Percentiles rank a stretch among this genome's conserved stretches.
These are phyloP conservation scores for Paecilomyces sp. DNA, from an alignment of 2,329 filamentous ascomycete genomes.

Conservation along the genomic window DNA sequence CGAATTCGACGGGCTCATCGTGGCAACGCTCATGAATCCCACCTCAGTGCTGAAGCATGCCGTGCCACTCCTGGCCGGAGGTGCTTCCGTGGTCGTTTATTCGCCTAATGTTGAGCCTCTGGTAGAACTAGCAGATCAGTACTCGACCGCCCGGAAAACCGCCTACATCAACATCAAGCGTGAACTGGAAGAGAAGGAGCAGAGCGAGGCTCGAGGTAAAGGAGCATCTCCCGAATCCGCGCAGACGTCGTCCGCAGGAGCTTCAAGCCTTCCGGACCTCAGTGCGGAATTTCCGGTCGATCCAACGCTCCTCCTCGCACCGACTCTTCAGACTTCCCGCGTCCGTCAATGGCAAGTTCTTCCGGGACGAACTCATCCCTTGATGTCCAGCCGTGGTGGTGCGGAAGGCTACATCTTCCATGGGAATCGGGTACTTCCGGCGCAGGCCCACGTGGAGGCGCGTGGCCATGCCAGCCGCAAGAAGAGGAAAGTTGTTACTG, in stretches of 20 bases:
- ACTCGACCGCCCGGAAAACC: conserved; percentile 69
- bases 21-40: conserved; percentile 77
- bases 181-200: conserved; percentile 20
- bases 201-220: conserved; percentile 16
- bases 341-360: conserved; percentile 83
- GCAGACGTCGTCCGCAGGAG: neutral
- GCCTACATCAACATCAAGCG: conserved; percentile 53
- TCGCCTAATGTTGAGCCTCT: conserved; percentile 74
- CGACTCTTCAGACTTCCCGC: conserved; percentile 72
- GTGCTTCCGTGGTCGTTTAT: conserved; percentile 80
- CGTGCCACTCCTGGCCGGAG: conserved; percentile 74
- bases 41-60: conserved; percentile 65
- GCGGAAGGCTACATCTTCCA: conserved; percentile 89
- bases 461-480: conserved; percentile 64
- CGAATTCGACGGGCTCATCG: conserved; percentile 73
- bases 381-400: conserved; percentile 85
- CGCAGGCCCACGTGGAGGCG: conserved; percentile 72
- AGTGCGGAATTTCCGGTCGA: conserved; percentile 77
- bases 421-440: conserved; percentile 70
- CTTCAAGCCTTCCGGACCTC: conserved; percentile 12
- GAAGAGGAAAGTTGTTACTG: conserved; percentile 53
- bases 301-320: conserved; percentile 72
- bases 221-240: neutral
- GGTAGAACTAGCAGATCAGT: conserved; percentile 70
- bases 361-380: conserved; percentile 81